Evolutionary conservation across 768 basidiomycete genomes (phyloP).

Genomic region (Boletus pseudo-olivaceus): DNA sequence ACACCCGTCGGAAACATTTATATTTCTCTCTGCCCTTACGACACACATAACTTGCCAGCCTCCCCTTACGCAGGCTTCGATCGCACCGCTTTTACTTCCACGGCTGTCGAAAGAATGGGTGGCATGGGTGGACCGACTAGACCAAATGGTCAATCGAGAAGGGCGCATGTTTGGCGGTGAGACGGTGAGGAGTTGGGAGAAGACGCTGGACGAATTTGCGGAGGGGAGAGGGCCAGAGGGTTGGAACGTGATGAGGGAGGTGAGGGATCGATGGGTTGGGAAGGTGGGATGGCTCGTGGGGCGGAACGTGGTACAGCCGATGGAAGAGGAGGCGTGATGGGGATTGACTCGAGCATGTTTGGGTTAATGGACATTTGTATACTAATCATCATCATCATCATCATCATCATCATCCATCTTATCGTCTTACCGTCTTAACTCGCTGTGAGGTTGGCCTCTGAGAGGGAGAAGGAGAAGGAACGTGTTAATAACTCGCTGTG

Average conservation of each 20-base stretch:
- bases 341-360: neutral
- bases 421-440: no score
- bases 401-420: no score
- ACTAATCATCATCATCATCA: neutral
- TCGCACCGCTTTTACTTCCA: slow-evolving; percentile 56
- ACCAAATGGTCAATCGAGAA: slow-evolving; percentile 63
- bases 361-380: neutral
- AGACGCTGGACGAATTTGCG: slow-evolving; percentile 63
- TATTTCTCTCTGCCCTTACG: slow-evolving; percentile 65
- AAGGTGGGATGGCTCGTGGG: slow-evolving; percentile 82
- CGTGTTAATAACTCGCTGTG: neutral
- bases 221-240: slow-evolving; percentile 45
- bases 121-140: slow-evolving; percentile 70
- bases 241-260: slow-evolving; percentile 39
- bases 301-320: slow-evolving; percentile 28
- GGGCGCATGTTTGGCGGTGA: slow-evolving; percentile 81
- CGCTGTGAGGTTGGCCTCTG: no score
- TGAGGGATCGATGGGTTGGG: slow-evolving; percentile 64
- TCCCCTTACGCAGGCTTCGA: slow-evolving; percentile 55
- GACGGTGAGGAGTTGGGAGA: slow-evolving; percentile 65
- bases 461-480: no score
- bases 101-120: slow-evolving; percentile 74
- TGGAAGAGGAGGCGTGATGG: slow-evolving; percentile 23
- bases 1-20: slow-evolving; percentile 72
- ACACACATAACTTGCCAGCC: slow-evolving; percentile 68